Evolutionary conservation across 257 asterid species (phyloP), one percentile per base, ranked within the genome.

Genomic region (Fraxinus quadrangulata): DNA sequence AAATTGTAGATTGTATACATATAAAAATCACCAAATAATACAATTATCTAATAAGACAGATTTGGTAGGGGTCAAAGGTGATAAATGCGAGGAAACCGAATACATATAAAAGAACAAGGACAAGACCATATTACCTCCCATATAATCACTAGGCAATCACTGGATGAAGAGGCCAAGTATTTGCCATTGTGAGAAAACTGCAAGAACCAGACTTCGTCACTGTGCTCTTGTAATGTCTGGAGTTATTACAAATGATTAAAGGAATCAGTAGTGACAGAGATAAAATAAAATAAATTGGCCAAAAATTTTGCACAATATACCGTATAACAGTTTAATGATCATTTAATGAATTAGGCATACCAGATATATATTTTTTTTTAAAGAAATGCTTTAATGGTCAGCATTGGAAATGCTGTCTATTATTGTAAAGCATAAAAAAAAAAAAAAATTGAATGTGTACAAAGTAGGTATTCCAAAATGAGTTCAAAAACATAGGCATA

Each of bases 161-260:
- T 86, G 73, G 97, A 89, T 54, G 97, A 89, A 9, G 97, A 93
- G 42, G 97, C 98, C 84, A 93, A 83, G 83, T 88, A 93, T 85
- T 88, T 89, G 71, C 98, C 98, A 76, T 83, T 83, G 77, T 91
- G 91, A 77, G 98, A 90, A 83, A 93, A 93, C 77, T 91, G 93
- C 90, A 93, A 83, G 84, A 85, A 85, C 98, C 97, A 91, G 77
- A 93, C 89, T 84, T 93, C 97, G 79, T 84, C 90, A 17, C 67
- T 73, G 83, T 93, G 98, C 67, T 86, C 97, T 67, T 76, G 78
- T 73, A 91, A 77, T 84, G 90, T 84, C 96, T 93, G 90, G 83
- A 71, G 78, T 82, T 31, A 80, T 40, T 73, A 85, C 37, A 68
- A 63, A 67, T 51, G 80, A 65, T 69, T 59, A 21, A 31, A 77